Evolutionary conservation across 176 grass and related monocot genomes (phyloP), one percentile per base, ranked within the genome.

Genomic region (Thalia dealbata): DNA sequence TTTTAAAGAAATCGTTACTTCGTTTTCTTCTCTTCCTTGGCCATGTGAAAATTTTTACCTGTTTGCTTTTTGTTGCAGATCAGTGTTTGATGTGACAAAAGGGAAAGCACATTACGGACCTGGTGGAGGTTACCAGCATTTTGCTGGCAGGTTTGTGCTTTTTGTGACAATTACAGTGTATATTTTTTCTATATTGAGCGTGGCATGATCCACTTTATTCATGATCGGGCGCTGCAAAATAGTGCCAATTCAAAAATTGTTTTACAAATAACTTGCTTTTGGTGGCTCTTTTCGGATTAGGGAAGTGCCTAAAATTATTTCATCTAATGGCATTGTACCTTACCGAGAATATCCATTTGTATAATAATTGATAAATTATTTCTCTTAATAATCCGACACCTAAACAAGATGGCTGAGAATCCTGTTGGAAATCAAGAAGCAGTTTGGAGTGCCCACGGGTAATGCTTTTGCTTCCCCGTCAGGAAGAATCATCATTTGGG

Each of bases 71-170:
- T 50, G 25, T 68, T 79, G 12, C 87, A 97, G 90, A 52, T 92
- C 90, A 10, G 95, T 97, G 48, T 97, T 92, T 82, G 89, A 92
- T 42, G 90, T 97, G 50, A 88, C 95, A 16, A 92, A 97, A 75
- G 95, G 95, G 35, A 91, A 70, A 77, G 88, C 90, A 65, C 87
- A 97, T 79, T 97, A 97, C 83, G 89, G 95, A 66, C 89, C 87
- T 68, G 90, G 89, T 81, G 95, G 95, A 69, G 95, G 95, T 29
- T 97, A 92, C 76, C 85, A 92, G 84, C 90, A 97, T 61, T 97
- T 97, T 74, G 50, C 93, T 69, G 93, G 93, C 59, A 89, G 87
- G 95, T 97, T 64, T 44, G 65, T 73, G 82, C n/a, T 28, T 22
- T 76, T 66, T n/a, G 6, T 7, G n/a, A 71, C 10, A 61, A 14